Percentiles rank a stretch among this genome's conserved stretches.
Evolutionary conservation across 108 stramenopile species (phyloP).

Genomic region (Nannochloropsis gaditana): DNA sequence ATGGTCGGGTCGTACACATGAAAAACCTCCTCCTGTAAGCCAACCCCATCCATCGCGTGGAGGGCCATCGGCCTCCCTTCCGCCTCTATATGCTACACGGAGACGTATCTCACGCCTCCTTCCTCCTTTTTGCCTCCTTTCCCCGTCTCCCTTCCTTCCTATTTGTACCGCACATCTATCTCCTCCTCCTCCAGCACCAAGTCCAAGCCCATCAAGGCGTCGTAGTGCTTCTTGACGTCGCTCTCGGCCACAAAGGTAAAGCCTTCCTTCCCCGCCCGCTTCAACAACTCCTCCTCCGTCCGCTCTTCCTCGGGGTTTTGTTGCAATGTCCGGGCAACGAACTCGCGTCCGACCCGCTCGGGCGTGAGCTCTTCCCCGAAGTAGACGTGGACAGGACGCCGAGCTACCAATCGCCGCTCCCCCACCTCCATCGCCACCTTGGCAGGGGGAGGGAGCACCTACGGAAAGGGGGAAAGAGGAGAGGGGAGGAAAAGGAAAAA

Average conservation of each 20-base stretch:
- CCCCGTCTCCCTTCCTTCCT: neutral
- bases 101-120: no score
- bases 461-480: neutral
- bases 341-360: neutral
- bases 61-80: no score
- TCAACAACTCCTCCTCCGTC: neutral
- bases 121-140: neutral
- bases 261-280: neutral
- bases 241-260: neutral
- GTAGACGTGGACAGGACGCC: neutral
- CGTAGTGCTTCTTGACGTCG: neutral
- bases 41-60: no score
- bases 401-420: neutral
- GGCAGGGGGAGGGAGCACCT: neutral
- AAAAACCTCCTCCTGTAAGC: no score
- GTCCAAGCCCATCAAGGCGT: neutral
- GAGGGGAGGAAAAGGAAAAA: neutral
- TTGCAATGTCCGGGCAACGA: neutral
- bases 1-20: no score
- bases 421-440: neutral
- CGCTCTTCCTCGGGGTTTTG: neutral
- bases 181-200: neutral
- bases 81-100: neutral
- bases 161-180: neutral
- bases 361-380: neutral